phyloP scores from a whole-genome alignment of 2,329 filamentous ascomycete genomes.

The Pseudohalonectria lignicola region DNA sequence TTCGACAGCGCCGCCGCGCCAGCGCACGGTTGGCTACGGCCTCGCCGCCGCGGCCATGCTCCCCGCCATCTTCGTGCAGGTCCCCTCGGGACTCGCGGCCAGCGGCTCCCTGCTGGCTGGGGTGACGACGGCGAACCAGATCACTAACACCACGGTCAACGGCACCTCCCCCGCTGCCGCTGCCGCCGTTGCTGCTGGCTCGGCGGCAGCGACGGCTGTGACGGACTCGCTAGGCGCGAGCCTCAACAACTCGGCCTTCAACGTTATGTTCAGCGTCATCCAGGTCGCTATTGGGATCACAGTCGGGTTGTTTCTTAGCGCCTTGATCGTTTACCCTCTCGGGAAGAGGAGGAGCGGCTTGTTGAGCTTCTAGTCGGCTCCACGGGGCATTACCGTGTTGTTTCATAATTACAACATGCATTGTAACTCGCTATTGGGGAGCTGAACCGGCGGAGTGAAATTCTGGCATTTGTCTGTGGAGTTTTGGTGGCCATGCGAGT shows the following conservation, averaged over 20 bases:
- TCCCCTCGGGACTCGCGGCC: constrained; percentile 51
- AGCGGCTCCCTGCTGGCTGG: constrained; percentile 48
- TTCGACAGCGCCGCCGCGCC: too few species aligned
- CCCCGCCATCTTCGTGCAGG: constrained; percentile 71
- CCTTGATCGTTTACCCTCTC: constrained; percentile 40
- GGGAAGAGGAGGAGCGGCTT: constrained; percentile 17
- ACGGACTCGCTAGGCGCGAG: not conserved
- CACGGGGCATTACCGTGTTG: not conserved
- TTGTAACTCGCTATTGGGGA: too few species aligned
- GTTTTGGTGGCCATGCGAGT: too few species aligned
- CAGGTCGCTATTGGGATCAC: constrained; percentile 50
- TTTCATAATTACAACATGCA: not conserved
- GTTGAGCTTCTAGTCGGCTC: constrained; percentile 1
- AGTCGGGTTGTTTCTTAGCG: constrained; percentile 44
- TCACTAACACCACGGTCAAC: constrained; percentile 20
- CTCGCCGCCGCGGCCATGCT: constrained; percentile 78
- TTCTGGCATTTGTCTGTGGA: too few species aligned
- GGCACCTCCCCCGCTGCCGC: not conserved
- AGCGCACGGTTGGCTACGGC: constrained; percentile 47
- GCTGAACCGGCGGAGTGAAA: too few species aligned
- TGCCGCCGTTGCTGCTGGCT: not conserved
- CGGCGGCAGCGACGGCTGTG: not conserved
- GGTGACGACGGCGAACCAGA: constrained; percentile 42
- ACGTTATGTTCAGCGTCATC: constrained; percentile 43
- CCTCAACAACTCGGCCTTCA: constrained; percentile 21